Evolutionary conservation across 192 early-diverging fungal genomes (phyloP).

Genomic region (Coemansia sp.): DNA sequence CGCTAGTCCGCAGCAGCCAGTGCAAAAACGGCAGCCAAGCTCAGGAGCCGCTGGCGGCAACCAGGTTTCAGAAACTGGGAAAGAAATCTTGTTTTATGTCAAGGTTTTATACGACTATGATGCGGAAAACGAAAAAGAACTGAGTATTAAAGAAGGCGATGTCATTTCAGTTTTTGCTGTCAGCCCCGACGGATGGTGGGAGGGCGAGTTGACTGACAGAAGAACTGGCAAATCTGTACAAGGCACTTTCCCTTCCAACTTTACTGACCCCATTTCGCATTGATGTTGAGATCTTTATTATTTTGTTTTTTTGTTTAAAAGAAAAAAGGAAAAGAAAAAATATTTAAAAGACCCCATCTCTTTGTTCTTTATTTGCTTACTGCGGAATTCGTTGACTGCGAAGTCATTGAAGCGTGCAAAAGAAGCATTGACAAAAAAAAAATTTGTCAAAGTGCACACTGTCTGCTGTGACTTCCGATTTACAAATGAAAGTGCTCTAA

Average conservation of each 20-base stretch:
- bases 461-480: too few relatives aligned
- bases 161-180: slow-evolving; percentile 52
- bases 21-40: background rate
- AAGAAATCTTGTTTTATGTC: slow-evolving; percentile 54
- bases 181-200: slow-evolving; percentile 57
- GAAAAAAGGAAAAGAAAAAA: too few relatives aligned
- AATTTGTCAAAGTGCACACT: too few relatives aligned
- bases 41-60: background rate
- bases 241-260: slow-evolving; percentile 56
- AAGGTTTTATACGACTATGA: slow-evolving; percentile 57
- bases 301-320: too few relatives aligned
- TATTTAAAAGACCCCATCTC: too few relatives aligned
- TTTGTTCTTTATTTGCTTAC: too few relatives aligned
- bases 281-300: background rate
- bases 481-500: too few relatives aligned
- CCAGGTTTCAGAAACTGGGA: slow-evolving; percentile 25
- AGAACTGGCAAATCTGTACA: slow-evolving; percentile 33
- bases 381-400: too few relatives aligned
- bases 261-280: slow-evolving; percentile 46
- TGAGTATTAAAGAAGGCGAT: slow-evolving; percentile 46
- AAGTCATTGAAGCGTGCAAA: too few relatives aligned
- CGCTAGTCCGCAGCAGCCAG: slow-evolving; percentile 3
- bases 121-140: slow-evolving; percentile 50
- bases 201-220: slow-evolving; percentile 51
- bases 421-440: too few relatives aligned